A percentile compares a stretch with the other conserved stretches of the same genome.
phyloP scores from a whole-genome alignment of 371 early-diverging fungal genomes.

The Mucor mucedo region DNA sequence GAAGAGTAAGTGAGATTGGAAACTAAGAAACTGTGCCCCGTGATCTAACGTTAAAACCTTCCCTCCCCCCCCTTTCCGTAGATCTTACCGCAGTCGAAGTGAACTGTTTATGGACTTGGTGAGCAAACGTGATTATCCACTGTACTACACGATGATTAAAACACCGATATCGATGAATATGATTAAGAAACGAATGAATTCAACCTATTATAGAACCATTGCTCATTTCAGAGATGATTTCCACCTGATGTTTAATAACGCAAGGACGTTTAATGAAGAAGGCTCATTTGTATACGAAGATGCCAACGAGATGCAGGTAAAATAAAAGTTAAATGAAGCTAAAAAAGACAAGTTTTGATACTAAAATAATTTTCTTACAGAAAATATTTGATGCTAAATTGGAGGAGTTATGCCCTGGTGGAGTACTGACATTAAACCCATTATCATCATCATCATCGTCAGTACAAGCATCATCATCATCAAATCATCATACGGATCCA shows the following conservation, averaged over 20 bases:
- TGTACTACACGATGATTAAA: constrained; percentile 85
- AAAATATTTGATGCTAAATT: constrained; percentile 36
- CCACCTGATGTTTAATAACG: constrained; percentile 81
- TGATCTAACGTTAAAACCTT: neutral
- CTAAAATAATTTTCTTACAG: constrained; percentile 7
- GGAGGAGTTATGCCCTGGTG: constrained; percentile 32
- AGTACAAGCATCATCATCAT: neutral
- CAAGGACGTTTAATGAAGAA: constrained; percentile 80
- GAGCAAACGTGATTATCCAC: constrained; percentile 77
- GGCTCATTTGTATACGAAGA: constrained; percentile 82
- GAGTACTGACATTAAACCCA: constrained; percentile 19
- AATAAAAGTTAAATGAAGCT: neutral
- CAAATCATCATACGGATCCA: neutral
- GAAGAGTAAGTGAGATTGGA: constrained; percentile 35
- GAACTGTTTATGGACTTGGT: constrained; percentile 80
- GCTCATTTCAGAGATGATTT: constrained; percentile 67
- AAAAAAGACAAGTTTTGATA: neutral
- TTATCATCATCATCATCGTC: no score
- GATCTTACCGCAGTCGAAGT: constrained; percentile 53
- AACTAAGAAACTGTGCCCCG: neutral
- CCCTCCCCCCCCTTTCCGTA: no score
- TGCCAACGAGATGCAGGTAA: constrained; percentile 63
- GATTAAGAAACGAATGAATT: constrained; percentile 68
- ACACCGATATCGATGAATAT: constrained; percentile 82
- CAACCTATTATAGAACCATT: constrained; percentile 57